Conservation (phyloP, 345 rosid genomes). For the Hypericum androsaemum region DNA sequence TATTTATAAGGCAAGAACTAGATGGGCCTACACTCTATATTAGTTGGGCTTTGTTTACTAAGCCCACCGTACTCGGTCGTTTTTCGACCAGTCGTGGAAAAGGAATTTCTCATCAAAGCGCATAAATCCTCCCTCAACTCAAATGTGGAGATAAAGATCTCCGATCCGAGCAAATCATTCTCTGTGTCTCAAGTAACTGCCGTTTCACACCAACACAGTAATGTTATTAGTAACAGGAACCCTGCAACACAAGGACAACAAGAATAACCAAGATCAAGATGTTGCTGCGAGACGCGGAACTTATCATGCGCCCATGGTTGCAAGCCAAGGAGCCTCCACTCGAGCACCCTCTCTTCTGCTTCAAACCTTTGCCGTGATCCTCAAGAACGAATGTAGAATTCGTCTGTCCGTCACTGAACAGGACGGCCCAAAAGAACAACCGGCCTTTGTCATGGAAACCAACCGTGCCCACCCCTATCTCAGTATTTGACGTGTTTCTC, state of each 20-base stretch:
- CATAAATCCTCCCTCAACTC: no score
- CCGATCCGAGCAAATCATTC: no score
- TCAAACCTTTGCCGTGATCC: slow-evolving; percentile 64
- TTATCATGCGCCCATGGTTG: slow-evolving; percentile 32
- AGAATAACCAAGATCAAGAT: slow-evolving; percentile 12
- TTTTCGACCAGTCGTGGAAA: no score
- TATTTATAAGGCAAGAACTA: no score
- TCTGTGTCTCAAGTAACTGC: no score
- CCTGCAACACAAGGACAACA: slow-evolving; percentile 11
- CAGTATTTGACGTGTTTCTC: slow-evolving; percentile 50
- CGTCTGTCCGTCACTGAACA: slow-evolving; percentile 48
- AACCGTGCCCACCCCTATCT: slow-evolving; percentile 67
- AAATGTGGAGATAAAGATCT: no score
- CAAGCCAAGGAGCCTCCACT: slow-evolving; percentile 62
- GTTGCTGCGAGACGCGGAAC: slow-evolving; percentile 14
- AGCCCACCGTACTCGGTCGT: no score
- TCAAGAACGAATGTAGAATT: slow-evolving; percentile 72
- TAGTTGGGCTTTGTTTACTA: no score
- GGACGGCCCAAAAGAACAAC: slow-evolving; percentile 60
- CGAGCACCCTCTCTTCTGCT: slow-evolving; percentile 70
- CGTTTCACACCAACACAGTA: no score
- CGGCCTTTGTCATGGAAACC: slow-evolving; percentile 49
- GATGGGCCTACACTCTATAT: no score
- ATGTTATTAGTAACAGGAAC: no score
- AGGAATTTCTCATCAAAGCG: no score